phyloP scores from a whole-genome alignment of 345 rosid genomes.

The Microcos paniculata region DNA sequence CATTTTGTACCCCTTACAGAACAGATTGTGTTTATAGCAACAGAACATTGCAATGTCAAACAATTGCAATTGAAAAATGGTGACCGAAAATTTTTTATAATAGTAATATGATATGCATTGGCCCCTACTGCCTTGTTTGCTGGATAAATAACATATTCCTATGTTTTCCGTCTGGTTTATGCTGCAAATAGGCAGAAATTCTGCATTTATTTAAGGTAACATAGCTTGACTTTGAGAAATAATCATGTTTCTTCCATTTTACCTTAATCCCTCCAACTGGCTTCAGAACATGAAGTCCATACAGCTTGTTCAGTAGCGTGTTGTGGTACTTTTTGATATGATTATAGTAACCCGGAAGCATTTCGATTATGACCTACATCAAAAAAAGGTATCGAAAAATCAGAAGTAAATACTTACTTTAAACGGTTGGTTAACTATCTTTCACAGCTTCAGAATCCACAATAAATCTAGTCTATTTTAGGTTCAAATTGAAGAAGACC shows the following conservation, averaged over 20 bases:
- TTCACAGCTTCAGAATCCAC: neutral
- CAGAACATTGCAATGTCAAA: neutral
- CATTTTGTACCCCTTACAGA: neutral
- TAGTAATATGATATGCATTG: neutral
- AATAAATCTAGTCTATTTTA: neutral
- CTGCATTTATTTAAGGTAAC: neutral
- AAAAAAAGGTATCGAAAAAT: neutral
- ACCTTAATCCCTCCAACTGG: slow-evolving; percentile 59
- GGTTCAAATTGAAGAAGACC: neutral
- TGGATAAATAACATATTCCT: too few species aligned
- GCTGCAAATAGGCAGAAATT: neutral
- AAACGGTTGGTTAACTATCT: too few species aligned
- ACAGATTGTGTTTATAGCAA: neutral
- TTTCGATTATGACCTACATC: slow-evolving; percentile 38
- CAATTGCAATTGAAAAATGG: neutral
- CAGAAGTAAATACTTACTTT: neutral
- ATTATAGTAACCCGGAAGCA: slow-evolving; percentile 45
- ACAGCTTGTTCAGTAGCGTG: slow-evolving; percentile 38
- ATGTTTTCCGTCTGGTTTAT: neutral
- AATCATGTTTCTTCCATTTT: neutral
- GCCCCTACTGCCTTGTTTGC: too few species aligned
- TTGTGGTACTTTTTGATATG: slow-evolving; percentile 38
- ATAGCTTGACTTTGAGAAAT: neutral
- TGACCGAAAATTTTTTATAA: neutral
- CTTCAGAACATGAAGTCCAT: slow-evolving; percentile 52